Evolutionary conservation across 2,329 filamentous ascomycete species (phyloP).

Genomic region (Aureobasidium subglaciale): DNA sequence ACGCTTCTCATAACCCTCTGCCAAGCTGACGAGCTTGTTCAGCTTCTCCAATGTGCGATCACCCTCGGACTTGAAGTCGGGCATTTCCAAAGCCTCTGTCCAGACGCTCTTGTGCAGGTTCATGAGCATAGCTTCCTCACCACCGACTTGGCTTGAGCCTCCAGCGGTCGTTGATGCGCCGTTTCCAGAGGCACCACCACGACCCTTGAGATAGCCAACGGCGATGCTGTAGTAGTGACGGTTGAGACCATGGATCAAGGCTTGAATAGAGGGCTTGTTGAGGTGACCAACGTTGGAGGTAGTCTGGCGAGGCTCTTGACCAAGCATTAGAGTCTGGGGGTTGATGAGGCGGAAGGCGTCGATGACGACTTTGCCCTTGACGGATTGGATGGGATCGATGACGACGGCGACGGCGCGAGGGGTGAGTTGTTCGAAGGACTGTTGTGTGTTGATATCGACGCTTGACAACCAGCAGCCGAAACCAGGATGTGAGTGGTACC

Average conservation of each 20-base stretch:
- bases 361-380: constrained; percentile 99
- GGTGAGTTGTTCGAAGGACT: constrained; percentile 98
- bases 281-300: constrained; percentile 96
- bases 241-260: constrained; percentile 95
- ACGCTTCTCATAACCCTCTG: constrained; percentile 96
- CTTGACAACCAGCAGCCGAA: constrained; percentile 99
- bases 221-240: constrained; percentile 98
- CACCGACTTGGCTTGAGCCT: constrained; percentile 31
- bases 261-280: constrained; percentile 99
- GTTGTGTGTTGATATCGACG: constrained; percentile 98
- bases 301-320: constrained; percentile 93
- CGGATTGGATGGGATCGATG: constrained; percentile 96
- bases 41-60: constrained; percentile 80
- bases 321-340: constrained; percentile 94
- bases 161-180: constrained; percentile 7
- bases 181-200: constrained; percentile 14
- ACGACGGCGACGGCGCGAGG: constrained; percentile 95
- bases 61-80: constrained; percentile 82
- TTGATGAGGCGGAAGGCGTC: constrained; percentile 98
- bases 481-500: constrained; percentile 98
- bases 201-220: constrained; percentile 85
- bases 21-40: constrained; percentile 77
- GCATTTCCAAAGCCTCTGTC: constrained; percentile 96
- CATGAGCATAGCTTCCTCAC: constrained; percentile 99
- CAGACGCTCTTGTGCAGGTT: constrained; percentile 99